Base-by-base conservation (phyloP, 2,329 filamentous ascomycete species). In the Pyrenophora seminiperda region DNA sequence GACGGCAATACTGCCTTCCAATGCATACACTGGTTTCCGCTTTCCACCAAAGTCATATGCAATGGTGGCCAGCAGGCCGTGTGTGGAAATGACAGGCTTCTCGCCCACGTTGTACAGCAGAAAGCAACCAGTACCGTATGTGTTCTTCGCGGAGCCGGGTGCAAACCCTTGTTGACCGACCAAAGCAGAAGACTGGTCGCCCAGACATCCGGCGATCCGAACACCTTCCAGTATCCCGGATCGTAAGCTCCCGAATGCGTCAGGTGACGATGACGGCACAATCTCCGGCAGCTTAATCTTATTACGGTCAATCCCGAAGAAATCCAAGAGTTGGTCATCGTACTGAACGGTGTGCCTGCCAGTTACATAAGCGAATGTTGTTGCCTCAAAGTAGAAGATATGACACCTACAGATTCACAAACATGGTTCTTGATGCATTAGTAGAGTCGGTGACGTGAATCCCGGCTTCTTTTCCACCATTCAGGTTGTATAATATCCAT, bases 371-470 rank as follows among this genome's bases (percentile, higher is more conserved):
- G 47, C 37, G 39, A 40, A 37, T 7, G 5, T 31, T 18, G 10
- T 18, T 13, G 40, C 24, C 41, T 43, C 14, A 22, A 39, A 55
- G 41, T 20, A 31, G 30, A 41, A n/a, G 9, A 7, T 29, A 27
- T 41, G 27, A 47, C 48, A 47, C 48, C 24, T 53, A 53, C 45
- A 96, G 80, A 75, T 96, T 91, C 87, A 96, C 92, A 74, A 96
- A 94, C 91, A 96, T 95, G 53, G 91, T 96, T 66, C 91, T 81
- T 44, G 89, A 93, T 15, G 91, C 91, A 71, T 96, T 96, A 53
- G 89, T 91, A 39, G 87, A 85, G 72, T 96, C 91, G 0, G 91
- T 94, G 50, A 96, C 90, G 67, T 90, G 86, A 34, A 91, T 74
- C 47, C 86, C 82, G 42, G 81, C 83, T 51, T 83, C 79, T 24